phyloP scores from a whole-genome alignment of 371 early-diverging fungal genomes.

The Nematocida major region DNA sequence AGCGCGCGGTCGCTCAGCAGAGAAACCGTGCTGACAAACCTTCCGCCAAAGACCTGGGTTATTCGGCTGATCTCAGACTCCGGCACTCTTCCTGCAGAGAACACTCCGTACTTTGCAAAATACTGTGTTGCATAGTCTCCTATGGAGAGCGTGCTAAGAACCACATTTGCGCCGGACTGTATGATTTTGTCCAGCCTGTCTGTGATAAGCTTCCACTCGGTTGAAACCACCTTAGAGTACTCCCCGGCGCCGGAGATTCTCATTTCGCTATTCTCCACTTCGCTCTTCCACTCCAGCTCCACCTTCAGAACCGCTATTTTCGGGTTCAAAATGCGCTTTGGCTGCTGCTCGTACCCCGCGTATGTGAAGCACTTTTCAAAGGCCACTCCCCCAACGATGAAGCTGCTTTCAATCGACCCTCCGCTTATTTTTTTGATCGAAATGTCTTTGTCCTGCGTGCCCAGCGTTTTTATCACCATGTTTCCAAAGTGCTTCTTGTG shows the following conservation, averaged over 20 bases:
- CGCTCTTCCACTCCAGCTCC: slow-evolving; percentile 97
- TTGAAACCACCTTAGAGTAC: slow-evolving; percentile 96
- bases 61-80: slow-evolving; percentile 83
- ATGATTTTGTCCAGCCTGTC: slow-evolving; percentile 93
- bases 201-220: slow-evolving; percentile 97
- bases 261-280: slow-evolving; percentile 99
- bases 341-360: slow-evolving; percentile 99
- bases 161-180: slow-evolving; percentile 92
- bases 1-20: slow-evolving; percentile 66
- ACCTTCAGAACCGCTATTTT: slow-evolving; percentile 87
- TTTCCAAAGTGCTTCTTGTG: slow-evolving; percentile 91
- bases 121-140: slow-evolving; percentile 99
- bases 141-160: slow-evolving; percentile 91
- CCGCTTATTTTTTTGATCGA: slow-evolving; percentile 90
- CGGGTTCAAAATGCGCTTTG: slow-evolving; percentile 85
- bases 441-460: slow-evolving; percentile 70
- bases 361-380: slow-evolving; percentile 99
- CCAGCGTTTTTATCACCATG: slow-evolving; percentile 93
- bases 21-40: slow-evolving; percentile 77
- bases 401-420: slow-evolving; percentile 91
- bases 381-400: slow-evolving; percentile 87
- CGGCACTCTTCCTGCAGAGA: slow-evolving; percentile 95
- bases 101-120: slow-evolving; percentile 96
- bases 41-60: slow-evolving; percentile 84
- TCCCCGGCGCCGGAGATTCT: slow-evolving; percentile 85